Conservation (phyloP, 2,329 filamentous ascomycete species). For the Ceratocystis albifundus region DNA sequence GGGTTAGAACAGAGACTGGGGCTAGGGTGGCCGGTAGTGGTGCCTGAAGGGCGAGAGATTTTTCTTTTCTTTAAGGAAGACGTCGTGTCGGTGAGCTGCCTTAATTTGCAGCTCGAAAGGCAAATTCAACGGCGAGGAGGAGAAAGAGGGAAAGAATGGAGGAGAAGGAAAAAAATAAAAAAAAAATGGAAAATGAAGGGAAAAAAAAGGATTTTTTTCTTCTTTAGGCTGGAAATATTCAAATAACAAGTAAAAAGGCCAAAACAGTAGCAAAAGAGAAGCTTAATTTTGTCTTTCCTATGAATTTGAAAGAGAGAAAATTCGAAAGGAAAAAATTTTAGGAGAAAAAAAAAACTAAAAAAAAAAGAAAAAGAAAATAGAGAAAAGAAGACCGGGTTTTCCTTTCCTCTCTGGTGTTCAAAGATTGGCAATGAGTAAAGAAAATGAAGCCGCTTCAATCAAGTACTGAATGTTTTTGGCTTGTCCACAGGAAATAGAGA, state of each 20-base stretch:
- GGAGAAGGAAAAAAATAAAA: conserved; percentile 3
- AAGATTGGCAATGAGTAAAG: no score
- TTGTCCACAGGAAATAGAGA: no score
- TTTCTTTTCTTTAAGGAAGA: conserved; percentile 64
- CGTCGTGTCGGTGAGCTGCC: conserved; percentile 60
- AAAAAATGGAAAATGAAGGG: conserved; percentile 21
- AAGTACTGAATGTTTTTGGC: no score
- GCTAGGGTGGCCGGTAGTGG: conserved; percentile 23
- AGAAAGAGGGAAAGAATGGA: conserved; percentile 19
- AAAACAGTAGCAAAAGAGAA: background rate
- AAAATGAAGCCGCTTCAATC: no score
- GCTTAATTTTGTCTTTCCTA: background rate
- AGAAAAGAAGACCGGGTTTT: background rate
- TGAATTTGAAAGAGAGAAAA: conserved; percentile 4
- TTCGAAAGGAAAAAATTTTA: background rate
- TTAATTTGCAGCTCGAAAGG: conserved; percentile 42
- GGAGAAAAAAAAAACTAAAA: background rate
- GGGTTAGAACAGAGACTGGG: conserved; percentile 33
- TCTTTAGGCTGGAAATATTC: background rate
- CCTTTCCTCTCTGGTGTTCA: no score
- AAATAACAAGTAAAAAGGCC: background rate
- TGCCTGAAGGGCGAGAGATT: conserved; percentile 39
- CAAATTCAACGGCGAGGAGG: background rate
- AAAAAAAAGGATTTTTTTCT: conserved; percentile 18
- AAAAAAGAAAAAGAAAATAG: conserved; percentile 1